Base-by-base conservation (phyloP, 495 filamentous ascomycete species). In the Aspergillus affinis region DNA sequence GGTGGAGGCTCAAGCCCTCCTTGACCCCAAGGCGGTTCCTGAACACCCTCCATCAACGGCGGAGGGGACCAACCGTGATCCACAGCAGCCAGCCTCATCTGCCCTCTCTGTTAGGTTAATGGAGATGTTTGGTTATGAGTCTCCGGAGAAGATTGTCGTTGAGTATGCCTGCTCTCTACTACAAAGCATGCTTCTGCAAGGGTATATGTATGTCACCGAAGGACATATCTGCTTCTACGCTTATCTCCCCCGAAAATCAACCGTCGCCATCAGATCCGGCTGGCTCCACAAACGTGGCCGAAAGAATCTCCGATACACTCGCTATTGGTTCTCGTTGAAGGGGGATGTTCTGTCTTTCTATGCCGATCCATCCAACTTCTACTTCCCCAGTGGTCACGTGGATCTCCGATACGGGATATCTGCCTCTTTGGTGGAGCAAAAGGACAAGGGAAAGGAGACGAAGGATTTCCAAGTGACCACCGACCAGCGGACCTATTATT, bases 161-260 rank as follows among this genome's bases (percentile, higher is more conserved):
- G 94, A 98, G 77, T 98, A 97, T 66, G 90, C 93, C 21, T 97
- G 94, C 76, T 96, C 92, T 82, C 78, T 97, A 30, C 77, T 98
- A 45, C 92, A 97, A 69, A 96, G 89, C 71, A 91, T 97, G 58
- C 80, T 98, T 10, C 82, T 98, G 15, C 91, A 96, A 67, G 94
- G 94, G 3, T 97, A 95, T 70, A 89, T 98, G 88, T 98, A 98
- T 77, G 91, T 98, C 68, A 98, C 95, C 0, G 82, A 88, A 55
- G 86, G 87, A 58, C 94, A 98, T 70, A 89, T 98, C 54, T 97
- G 93, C 66, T 98, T 98, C 72, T 98, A 97, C 70, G 92, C 95
- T 13, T 97, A 98, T 70, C 77, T 98, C 30, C 93, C 94, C 7
- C 93, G 90, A 78, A 96, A 93, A 80, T 83, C 88, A 47, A 85